Base-by-base conservation (phyloP, 345 rosid species). In the Eucalyptus globulus region DNA sequence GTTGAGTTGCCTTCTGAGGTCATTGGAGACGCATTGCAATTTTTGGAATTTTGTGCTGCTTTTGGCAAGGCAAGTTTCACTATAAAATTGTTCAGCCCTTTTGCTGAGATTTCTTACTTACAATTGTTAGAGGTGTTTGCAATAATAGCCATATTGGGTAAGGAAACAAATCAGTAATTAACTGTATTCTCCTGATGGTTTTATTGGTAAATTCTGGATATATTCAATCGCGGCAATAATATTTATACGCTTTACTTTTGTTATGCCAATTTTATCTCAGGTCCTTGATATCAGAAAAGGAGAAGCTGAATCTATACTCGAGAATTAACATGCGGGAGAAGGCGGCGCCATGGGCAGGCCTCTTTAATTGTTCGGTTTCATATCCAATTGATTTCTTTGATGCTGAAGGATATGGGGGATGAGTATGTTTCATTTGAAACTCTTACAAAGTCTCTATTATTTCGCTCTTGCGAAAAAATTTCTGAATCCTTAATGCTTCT, bases 21-120 rank as follows among this genome's bases (percentile, higher is more conserved):
- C 91, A 95, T 90, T 86, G 99, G 98, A 60, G 91, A 93, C 50
- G 95, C 94, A 87, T 90, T 98, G 87, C 99, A 97, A 89, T 97
- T 98, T 90, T 86, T 96, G 67, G 97, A 96, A 90, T 98, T 98
- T 89, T 96, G 97, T 93, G 91, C 95, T 58, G 94, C 98, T 91
- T 98, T 98, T 92, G 94, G 94, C 69, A 90, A 93, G 99, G 99
- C 95, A 93, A 80, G 86, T 56, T 80, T 45, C n/a, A 14, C 50
- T 29, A 49, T 80, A 29, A 87, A 67, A 50, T 65, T 14, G 44
- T 34, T 65, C n/a, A 45, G 54, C 26, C 81, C 81, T 72, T 72
- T 13, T 34, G 47, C 58, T 26, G 26, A 85, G 88, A 87, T 86
- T 89, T 31, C 27, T 43, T 31, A 34, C 83, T 76, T 76, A 19